These are phyloP conservation scores for Polyplosphaeria fusca DNA, from an alignment of 495 filamentous ascomycete species.

Conservation along the genomic window DNA sequence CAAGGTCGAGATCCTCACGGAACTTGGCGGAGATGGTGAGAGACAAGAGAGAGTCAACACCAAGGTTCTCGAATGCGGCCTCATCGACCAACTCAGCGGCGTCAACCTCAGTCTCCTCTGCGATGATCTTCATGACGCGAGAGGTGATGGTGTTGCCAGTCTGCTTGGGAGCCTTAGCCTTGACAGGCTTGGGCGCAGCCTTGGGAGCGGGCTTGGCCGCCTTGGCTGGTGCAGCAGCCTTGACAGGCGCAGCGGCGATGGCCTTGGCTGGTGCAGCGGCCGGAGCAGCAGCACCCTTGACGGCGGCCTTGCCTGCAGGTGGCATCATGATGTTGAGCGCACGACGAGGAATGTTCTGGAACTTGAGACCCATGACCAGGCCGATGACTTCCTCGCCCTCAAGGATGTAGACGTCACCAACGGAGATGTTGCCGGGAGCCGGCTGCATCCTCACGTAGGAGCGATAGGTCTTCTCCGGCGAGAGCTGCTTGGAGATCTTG, in stretches of 20 bases:
- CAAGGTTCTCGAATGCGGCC: conserved; percentile 46
- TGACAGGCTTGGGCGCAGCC: conserved; percentile 20
- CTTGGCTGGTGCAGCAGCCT: conserved; percentile 5
- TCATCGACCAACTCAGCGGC: conserved; percentile 46
- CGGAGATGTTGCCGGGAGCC: conserved; percentile 42
- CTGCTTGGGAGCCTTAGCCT: conserved; percentile 28
- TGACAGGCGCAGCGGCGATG: conserved; percentile 16
- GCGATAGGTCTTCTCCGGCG: conserved; percentile 41
- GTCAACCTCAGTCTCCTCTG: conserved; percentile 46
- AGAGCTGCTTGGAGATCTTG: conserved; percentile 40
- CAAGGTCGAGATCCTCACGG: conserved; percentile 46
- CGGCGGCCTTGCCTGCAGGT: conserved; percentile 31
- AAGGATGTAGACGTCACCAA: conserved; percentile 47
- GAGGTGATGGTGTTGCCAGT: conserved; percentile 36
- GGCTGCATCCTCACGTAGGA: conserved; percentile 48
- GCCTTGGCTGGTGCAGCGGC: conserved; percentile 15
- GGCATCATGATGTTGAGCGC: conserved; percentile 44
- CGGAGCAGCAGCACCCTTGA: conserved; percentile 23
- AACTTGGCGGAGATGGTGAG: conserved; percentile 47
- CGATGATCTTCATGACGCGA: conserved; percentile 46
- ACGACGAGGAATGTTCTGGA: conserved; percentile 46
- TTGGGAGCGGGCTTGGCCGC: conserved; percentile 18
- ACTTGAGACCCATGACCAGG: conserved; percentile 44
- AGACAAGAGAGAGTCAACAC: conserved; percentile 46
- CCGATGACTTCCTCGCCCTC: conserved; percentile 45